Evolutionary conservation across 2,329 filamentous ascomycete species (phyloP).

Genomic region (Talaromyces sp.): DNA sequence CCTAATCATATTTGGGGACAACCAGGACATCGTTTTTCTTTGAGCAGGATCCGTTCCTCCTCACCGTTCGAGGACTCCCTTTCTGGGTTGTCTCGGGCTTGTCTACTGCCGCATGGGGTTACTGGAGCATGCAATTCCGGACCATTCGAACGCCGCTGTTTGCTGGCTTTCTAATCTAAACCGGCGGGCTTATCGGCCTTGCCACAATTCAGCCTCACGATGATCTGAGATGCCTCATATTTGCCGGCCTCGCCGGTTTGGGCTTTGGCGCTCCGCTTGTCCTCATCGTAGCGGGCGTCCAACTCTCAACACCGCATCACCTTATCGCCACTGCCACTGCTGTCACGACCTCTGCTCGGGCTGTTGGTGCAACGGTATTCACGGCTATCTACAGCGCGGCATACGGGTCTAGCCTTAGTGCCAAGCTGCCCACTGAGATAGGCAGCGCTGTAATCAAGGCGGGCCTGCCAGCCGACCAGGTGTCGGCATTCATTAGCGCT

Average conservation of each 20-base stretch:
- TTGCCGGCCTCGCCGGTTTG: slow-evolving; percentile 4
- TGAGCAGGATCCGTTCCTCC: neutral
- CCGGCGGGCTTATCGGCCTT: slow-evolving; percentile 2
- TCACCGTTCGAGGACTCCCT: neutral
- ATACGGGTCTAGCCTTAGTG: neutral
- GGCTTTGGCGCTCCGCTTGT: slow-evolving; percentile 11
- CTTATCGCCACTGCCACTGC: slow-evolving; percentile 10
- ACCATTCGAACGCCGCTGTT: slow-evolving; percentile 6
- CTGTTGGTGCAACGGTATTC: slow-evolving; percentile 5
- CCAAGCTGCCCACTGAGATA: neutral
- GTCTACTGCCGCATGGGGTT: neutral
- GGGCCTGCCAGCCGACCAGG: neutral
- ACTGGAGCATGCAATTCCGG: neutral
- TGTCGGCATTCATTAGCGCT: slow-evolving; percentile 2
- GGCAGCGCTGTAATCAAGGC: neutral
- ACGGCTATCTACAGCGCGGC: slow-evolving; percentile 5
- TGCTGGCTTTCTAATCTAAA: slow-evolving; percentile 5
- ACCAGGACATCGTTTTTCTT: slow-evolving; percentile 3
- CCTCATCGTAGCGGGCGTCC: slow-evolving; percentile 6
- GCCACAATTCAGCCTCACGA: slow-evolving; percentile 1
- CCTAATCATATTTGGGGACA: neutral
- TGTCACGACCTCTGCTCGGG: neutral
- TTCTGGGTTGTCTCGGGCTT: slow-evolving; percentile 3
- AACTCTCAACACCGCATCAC: slow-evolving; percentile 3
- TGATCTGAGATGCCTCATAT: neutral